Base-by-base conservation (phyloP, 1,139 yeast genomes). In the Pichia cactophila region DNA sequence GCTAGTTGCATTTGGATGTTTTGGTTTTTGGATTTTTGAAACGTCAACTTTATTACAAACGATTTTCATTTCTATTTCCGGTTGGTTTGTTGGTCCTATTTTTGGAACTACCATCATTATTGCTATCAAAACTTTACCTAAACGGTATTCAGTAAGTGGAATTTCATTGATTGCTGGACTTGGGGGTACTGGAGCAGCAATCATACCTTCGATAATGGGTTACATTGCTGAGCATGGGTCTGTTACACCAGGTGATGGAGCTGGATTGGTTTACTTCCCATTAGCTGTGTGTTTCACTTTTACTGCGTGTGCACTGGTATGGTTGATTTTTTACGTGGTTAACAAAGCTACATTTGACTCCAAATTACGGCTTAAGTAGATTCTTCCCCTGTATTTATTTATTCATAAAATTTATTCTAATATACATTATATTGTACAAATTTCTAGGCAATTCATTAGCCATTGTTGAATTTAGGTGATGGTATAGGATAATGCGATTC, bases 181-280 rank as follows among this genome's bases (percentile, higher is more conserved):
- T 54, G 94, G 94, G 5, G 89, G 90, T 5, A 81, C 84, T 12
- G 95, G 94, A 2, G 87, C 85, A 11, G 95, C 95, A 0, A 73
- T 78, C 0, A 57, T 86, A 11, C 90, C 94, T 1, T 82, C 79
- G 52, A 48, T 77, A 3, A 71, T 81, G 45, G 94, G 94, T 1
- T 53, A 55, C 26, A 47, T 64, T 4, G 54, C 67, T 31, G 67
- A 65, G 44, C 47, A 53, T 26, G 61, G 58, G 3, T 53, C 52
- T 11, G 20, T 10, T 7, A 43, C 40, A 9, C 39, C 17, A 16
- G 62, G 58, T 8, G 46, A 51, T 43, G 63, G 60, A 26, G 54
- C 57, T 33, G 68, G 67, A 0, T 52, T 65, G 29, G 51, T 52
- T 1, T 63, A 60, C 45, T 64, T 65, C 46, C 69, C 69, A 0